Evolutionary conservation across 768 basidiomycete genomes (phyloP).

Genomic region (Termitomyces sp.): DNA sequence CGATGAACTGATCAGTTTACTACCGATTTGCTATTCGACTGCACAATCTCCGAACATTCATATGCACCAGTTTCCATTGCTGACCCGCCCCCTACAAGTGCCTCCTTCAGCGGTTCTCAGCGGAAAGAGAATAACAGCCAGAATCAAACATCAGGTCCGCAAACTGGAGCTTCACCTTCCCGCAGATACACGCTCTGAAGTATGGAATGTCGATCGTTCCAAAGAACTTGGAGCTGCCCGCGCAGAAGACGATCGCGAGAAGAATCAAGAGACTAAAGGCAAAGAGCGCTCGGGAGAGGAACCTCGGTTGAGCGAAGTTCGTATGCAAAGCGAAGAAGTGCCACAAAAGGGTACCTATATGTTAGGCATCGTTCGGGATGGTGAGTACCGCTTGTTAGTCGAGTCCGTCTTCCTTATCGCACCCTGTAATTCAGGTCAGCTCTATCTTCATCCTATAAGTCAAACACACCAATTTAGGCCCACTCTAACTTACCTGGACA

Average conservation of each 20-base stretch:
- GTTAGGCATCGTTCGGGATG: slow-evolving; percentile 73
- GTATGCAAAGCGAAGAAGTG: slow-evolving; percentile 72
- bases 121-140: slow-evolving; percentile 75
- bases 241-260: slow-evolving; percentile 74
- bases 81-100: slow-evolving; percentile 67
- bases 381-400: slow-evolving; percentile 34
- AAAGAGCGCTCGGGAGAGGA: slow-evolving; percentile 49
- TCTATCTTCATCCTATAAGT: slow-evolving; percentile 76
- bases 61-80: slow-evolving; percentile 78
- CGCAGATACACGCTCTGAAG: slow-evolving; percentile 74
- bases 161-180: slow-evolving; percentile 79
- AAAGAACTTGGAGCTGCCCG: slow-evolving; percentile 64
- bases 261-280: slow-evolving; percentile 56
- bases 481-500: slow-evolving; percentile 77
- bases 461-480: slow-evolving; percentile 83
- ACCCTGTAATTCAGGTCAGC: slow-evolving; percentile 41
- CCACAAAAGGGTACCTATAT: slow-evolving; percentile 64
- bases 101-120: slow-evolving; percentile 71
- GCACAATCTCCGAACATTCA: slow-evolving; percentile 61
- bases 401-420: slow-evolving; percentile 6
- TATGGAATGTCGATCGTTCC: slow-evolving; percentile 75
- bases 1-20: slow-evolving; percentile 62
- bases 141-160: slow-evolving; percentile 60
- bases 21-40: slow-evolving; percentile 75
- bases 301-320: slow-evolving; percentile 63